These are phyloP conservation scores for Russula griseocarnosa DNA, from an alignment of 768 basidiomycete genomes.

Conservation along the genomic window DNA sequence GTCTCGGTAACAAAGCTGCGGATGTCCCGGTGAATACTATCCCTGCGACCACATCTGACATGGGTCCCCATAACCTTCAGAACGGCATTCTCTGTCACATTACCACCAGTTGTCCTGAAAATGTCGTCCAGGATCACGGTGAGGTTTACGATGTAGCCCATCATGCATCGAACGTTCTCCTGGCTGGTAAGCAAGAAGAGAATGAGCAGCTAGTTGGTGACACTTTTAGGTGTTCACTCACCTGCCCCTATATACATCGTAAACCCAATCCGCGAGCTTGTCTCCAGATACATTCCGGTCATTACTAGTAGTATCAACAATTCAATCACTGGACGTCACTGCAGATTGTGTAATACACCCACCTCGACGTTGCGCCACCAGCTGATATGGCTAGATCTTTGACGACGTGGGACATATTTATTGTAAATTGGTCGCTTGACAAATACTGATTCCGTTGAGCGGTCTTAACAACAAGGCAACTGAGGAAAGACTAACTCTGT, in stretches of 20 bases:
- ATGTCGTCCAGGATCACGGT: not conserved
- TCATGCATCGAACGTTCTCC: not conserved
- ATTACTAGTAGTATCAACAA: too few relatives aligned
- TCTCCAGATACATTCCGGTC: not conserved
- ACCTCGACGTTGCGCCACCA: not conserved
- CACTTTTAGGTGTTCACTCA: not conserved
- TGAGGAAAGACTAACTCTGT: not conserved
- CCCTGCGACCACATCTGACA: not conserved
- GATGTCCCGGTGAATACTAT: not conserved
- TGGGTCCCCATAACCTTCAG: not conserved
- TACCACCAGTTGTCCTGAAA: not conserved
- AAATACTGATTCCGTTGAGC: constrained; percentile 9
- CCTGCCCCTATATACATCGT: not conserved
- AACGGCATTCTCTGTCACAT: too few relatives aligned
- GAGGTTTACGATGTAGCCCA: constrained; percentile 6
- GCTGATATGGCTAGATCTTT: not conserved
- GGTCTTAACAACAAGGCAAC: not conserved
- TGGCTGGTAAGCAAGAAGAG: not conserved
- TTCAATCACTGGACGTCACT: not conserved
- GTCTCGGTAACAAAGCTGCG: not conserved
- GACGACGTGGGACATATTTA: constrained; percentile 12
- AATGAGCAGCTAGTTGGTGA: not conserved
- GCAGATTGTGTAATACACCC: not conserved
- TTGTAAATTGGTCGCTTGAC: not conserved
- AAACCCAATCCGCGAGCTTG: not conserved